Evolutionary conservation across 495 filamentous ascomycete species (phyloP).

Genomic region (Aspergillus bertholletiae): DNA sequence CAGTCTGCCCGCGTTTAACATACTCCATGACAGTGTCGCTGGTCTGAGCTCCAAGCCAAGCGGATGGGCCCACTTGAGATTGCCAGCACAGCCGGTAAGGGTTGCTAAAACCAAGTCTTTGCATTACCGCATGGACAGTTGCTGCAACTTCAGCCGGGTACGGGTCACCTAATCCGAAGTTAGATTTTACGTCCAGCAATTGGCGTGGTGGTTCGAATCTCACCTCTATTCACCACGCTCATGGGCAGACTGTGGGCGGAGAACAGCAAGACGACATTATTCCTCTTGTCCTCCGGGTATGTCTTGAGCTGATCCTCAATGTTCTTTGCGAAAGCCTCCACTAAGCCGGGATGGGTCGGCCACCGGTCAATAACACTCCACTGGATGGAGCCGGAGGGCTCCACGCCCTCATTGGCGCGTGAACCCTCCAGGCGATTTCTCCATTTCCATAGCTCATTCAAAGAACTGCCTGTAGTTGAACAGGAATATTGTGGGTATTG

Average conservation of each 20-base stretch:
- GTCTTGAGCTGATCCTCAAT: conserved; percentile 77
- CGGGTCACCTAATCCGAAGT: conserved; percentile 63
- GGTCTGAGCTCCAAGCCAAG: conserved; percentile 96
- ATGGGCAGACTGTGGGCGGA: conserved; percentile 96
- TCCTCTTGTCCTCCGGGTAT: conserved; percentile 75
- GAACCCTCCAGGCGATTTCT: conserved; percentile 82
- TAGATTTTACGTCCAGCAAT: conserved; percentile 14
- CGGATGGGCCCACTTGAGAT: conserved; percentile 91
- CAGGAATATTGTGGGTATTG: conserved; percentile 99
- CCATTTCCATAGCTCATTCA: conserved; percentile 99
- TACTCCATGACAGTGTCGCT: conserved; percentile 82
- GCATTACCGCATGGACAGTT: conserved; percentile 96
- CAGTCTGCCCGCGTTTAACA: conserved; percentile 84
- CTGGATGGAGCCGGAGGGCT: conserved; percentile 64
- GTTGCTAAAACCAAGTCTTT: conserved; percentile 78
- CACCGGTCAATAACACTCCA: conserved; percentile 99
- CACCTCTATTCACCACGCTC: conserved; percentile 90
- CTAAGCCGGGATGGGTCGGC: conserved; percentile 85
- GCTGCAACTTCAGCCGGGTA: conserved; percentile 97
- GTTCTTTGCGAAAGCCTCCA: conserved; percentile 87
- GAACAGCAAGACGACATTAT: conserved; percentile 82
- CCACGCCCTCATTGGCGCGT: conserved; percentile 44
- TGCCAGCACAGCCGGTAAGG: conserved; percentile 96
- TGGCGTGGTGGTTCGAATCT: conserved; percentile 3
- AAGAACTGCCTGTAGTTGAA: conserved; percentile 90